phyloP scores from a whole-genome alignment of 306 rosid species.

The Acacia confusa region DNA sequence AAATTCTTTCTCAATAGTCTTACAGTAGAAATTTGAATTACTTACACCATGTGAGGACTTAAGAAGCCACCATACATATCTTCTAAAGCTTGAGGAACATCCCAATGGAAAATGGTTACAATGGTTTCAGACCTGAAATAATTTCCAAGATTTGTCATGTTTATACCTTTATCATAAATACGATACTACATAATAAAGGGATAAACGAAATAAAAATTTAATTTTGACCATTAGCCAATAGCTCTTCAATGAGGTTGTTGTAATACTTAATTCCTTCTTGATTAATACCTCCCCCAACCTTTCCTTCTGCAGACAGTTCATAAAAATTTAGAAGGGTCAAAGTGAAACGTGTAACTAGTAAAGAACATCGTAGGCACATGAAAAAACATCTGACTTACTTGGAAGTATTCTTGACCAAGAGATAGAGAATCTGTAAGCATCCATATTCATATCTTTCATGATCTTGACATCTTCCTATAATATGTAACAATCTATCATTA shows the following conservation, averaged over 20 bases:
- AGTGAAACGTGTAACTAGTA: neutral
- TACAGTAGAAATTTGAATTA: neutral
- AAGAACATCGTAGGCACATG: neutral
- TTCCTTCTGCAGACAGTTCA: conserved; percentile 37
- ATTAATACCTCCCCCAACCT: conserved; percentile 46
- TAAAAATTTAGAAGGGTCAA: neutral
- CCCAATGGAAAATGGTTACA: conserved; percentile 49
- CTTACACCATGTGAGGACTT: conserved; percentile 42
- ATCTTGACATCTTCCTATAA: conserved; percentile 50
- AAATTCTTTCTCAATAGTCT: neutral
- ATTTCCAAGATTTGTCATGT: neutral
- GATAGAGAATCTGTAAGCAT: conserved; percentile 58
- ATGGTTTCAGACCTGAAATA: conserved; percentile 31
- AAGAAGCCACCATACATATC: conserved; percentile 42
- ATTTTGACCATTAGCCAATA: conserved; percentile 32
- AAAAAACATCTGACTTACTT: conserved; percentile 34
- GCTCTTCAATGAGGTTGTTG: conserved; percentile 42
- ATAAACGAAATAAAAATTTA: neutral
- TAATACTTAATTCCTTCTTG: conserved; percentile 47
- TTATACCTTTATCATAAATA: neutral
- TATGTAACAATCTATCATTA: neutral
- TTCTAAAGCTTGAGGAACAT: conserved; percentile 42
- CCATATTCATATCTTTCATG: conserved; percentile 41
- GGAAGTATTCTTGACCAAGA: conserved; percentile 60
- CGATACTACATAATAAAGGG: neutral